phyloP scores from a whole-genome alignment of 345 rosid species.

The Brassica carinata region DNA sequence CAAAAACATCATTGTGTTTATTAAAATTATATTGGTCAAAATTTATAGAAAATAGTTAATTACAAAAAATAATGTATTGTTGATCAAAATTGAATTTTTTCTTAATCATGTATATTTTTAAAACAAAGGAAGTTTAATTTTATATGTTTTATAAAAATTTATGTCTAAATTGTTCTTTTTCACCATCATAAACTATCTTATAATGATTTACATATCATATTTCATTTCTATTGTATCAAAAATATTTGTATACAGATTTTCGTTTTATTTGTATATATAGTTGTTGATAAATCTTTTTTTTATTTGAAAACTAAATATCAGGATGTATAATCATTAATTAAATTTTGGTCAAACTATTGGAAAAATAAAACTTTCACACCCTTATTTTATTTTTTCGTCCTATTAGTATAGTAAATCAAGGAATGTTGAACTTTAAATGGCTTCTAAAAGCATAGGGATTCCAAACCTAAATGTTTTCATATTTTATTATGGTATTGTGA shows the following conservation, averaged over 20 bases:
- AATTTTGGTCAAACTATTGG: background rate
- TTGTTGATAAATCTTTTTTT: background rate
- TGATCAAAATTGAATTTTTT: too few relatives aligned
- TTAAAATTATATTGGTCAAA: too few relatives aligned
- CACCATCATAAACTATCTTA: too few relatives aligned
- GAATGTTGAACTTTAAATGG: background rate
- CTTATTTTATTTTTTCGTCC: background rate
- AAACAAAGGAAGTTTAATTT: too few relatives aligned
- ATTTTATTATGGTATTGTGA: background rate
- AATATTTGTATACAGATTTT: background rate
- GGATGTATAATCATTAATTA: background rate
- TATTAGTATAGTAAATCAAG: background rate
- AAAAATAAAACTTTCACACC: background rate
- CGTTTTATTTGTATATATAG: too few relatives aligned
- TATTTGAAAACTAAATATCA: background rate
- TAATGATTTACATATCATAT: too few relatives aligned
- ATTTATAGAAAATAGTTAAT: too few relatives aligned
- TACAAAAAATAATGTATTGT: too few relatives aligned
- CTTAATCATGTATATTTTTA: too few relatives aligned
- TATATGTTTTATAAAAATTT: too few relatives aligned
- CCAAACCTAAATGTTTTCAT: background rate
- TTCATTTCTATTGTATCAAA: background rate
- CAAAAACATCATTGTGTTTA: too few relatives aligned
- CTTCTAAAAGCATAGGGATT: background rate
- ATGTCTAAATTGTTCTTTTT: too few relatives aligned